Evolutionary conservation across 768 basidiomycete genomes (phyloP).

Genomic region (Leccinellum albellum): DNA sequence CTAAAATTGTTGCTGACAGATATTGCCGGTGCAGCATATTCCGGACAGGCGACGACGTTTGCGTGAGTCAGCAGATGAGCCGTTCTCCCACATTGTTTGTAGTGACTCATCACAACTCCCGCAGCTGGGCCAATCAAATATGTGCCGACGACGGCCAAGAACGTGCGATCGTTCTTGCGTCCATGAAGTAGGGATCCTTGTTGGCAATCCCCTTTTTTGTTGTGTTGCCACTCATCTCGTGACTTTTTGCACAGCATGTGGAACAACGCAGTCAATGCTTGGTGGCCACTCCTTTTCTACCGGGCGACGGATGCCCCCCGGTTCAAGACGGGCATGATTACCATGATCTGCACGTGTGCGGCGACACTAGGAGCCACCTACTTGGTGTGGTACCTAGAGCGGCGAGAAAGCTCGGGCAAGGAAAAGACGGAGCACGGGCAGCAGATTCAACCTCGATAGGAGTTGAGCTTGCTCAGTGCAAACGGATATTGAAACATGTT

Average conservation of each 20-base stretch:
- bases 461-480: not conserved
- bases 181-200: slow-evolving; percentile 59
- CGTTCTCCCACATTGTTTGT: not conserved
- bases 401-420: slow-evolving; percentile 27
- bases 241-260: slow-evolving; percentile 46
- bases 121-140: slow-evolving; percentile 76
- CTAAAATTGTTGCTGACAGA: slow-evolving; percentile 30
- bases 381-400: slow-evolving; percentile 55
- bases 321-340: slow-evolving; percentile 66
- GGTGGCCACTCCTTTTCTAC: slow-evolving; percentile 71
- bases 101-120: not conserved
- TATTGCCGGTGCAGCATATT: slow-evolving; percentile 62
- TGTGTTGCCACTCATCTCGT: not conserved
- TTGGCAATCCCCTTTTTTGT: no score
- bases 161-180: slow-evolving; percentile 64
- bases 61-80: slow-evolving; percentile 41
- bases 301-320: slow-evolving; percentile 68
- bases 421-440: not conserved
- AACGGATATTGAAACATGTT: not conserved
- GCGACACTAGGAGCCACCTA: slow-evolving; percentile 56
- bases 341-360: slow-evolving; percentile 56
- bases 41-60: slow-evolving; percentile 75
- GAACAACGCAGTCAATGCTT: slow-evolving; percentile 65
- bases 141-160: slow-evolving; percentile 69
- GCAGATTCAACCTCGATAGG: not conserved